These are phyloP conservation scores for Paramecium bursaria DNA, from an alignment of 73 alveolate species.

Conservation along the genomic window DNA sequence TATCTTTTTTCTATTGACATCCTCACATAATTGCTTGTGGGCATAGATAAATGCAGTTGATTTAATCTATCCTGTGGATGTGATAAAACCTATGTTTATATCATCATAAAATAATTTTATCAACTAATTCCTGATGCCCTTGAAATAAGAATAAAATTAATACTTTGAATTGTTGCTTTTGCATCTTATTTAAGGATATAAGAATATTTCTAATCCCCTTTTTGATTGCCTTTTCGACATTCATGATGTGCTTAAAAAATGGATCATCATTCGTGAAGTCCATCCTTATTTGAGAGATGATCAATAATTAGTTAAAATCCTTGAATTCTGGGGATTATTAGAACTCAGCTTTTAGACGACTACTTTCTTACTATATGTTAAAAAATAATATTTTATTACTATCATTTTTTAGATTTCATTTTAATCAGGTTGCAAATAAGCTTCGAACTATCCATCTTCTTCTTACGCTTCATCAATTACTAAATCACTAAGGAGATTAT, in stretches of 20 bases:
- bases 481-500: too few relatives aligned
- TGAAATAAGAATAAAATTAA: background rate
- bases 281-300: conserved; percentile 40
- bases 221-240: conserved; percentile 48
- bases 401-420: too few relatives aligned
- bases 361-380: too few relatives aligned
- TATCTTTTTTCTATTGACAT: conserved; percentile 40
- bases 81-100: conserved; percentile 36
- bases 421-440: too few relatives aligned
- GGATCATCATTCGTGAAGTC: conserved; percentile 61
- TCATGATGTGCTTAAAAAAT: conserved; percentile 25
- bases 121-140: background rate
- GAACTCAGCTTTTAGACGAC: too few relatives aligned
- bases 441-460: too few relatives aligned
- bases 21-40: background rate
- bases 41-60: conserved; percentile 49
- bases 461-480: too few relatives aligned
- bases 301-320: conserved; percentile 23
- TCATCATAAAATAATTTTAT: conserved; percentile 46
- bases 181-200: background rate
- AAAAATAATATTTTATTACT: too few relatives aligned
- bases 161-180: conserved; percentile 20
- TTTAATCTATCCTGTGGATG: conserved; percentile 52
- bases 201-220: conserved; percentile 46
- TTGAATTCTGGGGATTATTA: background rate